Evolutionary conservation across 257 asterid species (phyloP).

Genomic region (Ophiorrhiza pumila): DNA sequence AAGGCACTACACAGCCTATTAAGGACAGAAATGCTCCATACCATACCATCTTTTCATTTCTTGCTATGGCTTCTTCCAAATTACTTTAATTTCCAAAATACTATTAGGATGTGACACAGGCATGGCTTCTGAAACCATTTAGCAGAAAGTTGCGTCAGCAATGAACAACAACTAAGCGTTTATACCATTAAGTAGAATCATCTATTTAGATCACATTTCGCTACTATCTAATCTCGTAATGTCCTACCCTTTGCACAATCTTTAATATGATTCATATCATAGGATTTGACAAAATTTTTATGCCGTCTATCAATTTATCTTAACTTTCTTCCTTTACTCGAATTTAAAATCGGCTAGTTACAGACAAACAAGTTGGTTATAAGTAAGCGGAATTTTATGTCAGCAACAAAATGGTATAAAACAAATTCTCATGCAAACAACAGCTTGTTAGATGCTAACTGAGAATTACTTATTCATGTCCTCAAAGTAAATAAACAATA

Average conservation of each 20-base stretch:
- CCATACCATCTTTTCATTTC: conserved; percentile 24
- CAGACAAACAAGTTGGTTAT: no score
- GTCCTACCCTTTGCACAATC: no score
- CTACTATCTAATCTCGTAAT: no score
- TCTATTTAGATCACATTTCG: no score
- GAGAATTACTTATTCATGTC: not conserved
- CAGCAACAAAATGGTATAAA: conserved; percentile 6
- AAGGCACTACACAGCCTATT: conserved; percentile 32
- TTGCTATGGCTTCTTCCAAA: conserved; percentile 23
- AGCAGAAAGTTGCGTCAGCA: conserved; percentile 12
- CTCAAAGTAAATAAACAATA: not conserved
- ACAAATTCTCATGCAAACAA: not conserved
- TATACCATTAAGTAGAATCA: no score
- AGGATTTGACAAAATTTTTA: no score
- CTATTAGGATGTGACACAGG: conserved; percentile 29
- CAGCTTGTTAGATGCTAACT: not conserved
- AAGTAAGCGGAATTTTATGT: no score
- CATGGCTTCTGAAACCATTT: conserved; percentile 28
- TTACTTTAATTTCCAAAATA: conserved; percentile 8
- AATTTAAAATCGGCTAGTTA: no score
- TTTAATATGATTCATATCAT: no score
- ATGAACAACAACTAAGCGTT: no score
- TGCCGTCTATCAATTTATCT: no score
- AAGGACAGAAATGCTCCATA: conserved; percentile 45
- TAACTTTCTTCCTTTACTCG: no score